Conservation (phyloP, 805 yeast genomes). For the Spencermartinsiella europaea region DNA sequence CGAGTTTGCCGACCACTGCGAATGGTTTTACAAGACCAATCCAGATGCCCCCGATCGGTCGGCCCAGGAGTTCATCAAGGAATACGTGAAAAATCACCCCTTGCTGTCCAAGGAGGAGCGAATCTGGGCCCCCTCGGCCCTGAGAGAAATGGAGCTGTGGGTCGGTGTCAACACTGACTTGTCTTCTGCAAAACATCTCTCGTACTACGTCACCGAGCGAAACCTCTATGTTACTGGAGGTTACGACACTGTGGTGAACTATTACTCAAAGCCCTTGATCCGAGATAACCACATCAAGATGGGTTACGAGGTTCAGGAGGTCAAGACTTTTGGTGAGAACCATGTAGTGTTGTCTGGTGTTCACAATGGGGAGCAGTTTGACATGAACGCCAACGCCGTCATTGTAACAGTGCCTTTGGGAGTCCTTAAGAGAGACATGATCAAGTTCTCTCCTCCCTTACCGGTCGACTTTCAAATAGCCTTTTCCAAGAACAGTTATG, state of each 20-base stretch:
- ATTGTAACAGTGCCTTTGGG: conserved; percentile 30
- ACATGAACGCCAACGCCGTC: conserved; percentile 23
- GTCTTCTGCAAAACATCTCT: conserved; percentile 17
- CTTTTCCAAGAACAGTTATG: conserved; percentile 22
- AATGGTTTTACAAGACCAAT: conserved; percentile 20
- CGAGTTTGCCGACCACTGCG: conserved; percentile 22
- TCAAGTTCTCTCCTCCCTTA: conserved; percentile 24
- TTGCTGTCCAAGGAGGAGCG: conserved; percentile 19
- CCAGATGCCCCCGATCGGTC: conserved; percentile 22
- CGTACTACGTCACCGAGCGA: conserved; percentile 18
- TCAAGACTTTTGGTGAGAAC: conserved; percentile 5
- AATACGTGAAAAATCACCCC: conserved; percentile 19
- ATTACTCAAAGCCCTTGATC: conserved; percentile 16
- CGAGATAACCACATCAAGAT: conserved; percentile 17
- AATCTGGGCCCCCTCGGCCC: conserved; percentile 21
- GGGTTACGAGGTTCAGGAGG: conserved; percentile 16
- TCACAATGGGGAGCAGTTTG: conserved; percentile 9
- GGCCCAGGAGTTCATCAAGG: conserved; percentile 22
- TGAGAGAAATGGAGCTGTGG: conserved; percentile 21
- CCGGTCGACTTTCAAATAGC: conserved; percentile 17
- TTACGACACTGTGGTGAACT: conserved; percentile 19
- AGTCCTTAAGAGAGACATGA: conserved; percentile 21
- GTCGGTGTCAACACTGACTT: conserved; percentile 16
- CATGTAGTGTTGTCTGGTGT: conserved; percentile 7
- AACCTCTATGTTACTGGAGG: conserved; percentile 23